phyloP scores from a whole-genome alignment of 2,329 filamentous ascomycete species.

The Aspergillus texensis region DNA sequence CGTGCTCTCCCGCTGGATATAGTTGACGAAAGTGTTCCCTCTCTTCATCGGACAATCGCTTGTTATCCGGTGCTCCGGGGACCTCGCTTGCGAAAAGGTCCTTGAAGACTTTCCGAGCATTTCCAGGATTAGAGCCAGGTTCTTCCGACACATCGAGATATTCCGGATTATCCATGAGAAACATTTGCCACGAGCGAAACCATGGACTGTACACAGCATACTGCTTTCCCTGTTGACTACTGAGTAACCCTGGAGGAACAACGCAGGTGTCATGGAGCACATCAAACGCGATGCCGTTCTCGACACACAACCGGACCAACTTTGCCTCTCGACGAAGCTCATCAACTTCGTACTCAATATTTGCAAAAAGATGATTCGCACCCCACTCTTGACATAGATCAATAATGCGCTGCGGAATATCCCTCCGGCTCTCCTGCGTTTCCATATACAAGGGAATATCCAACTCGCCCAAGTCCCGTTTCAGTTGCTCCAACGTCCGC shows the following conservation, averaged over 20 bases:
- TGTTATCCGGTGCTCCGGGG: constrained; percentile 65
- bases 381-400: constrained; percentile 72
- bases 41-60: constrained; percentile 62
- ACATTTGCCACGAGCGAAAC: constrained; percentile 74
- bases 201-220: constrained; percentile 85
- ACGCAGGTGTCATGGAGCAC: constrained; percentile 80
- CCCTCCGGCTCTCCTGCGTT: constrained; percentile 66
- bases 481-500: constrained; percentile 68
- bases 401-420: constrained; percentile 63
- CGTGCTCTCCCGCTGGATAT: constrained; percentile 77
- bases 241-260: constrained; percentile 71
- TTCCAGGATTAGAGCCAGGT: constrained; percentile 58
- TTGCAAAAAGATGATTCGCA: constrained; percentile 74
- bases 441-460: constrained; percentile 80
- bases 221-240: constrained; percentile 70
- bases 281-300: constrained; percentile 69
- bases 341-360: constrained; percentile 90
- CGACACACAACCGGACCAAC: constrained; percentile 63
- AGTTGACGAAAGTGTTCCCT: constrained; percentile 59
- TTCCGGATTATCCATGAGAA: constrained; percentile 70
- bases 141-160: constrained; percentile 64
- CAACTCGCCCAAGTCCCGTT: constrained; percentile 66
- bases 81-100: constrained; percentile 63
- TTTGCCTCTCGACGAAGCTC: constrained; percentile 76
- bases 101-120: constrained; percentile 52